A percentile compares a stretch with the other conserved stretches of the same genome.
Conservation (phyloP, 1,139 yeast species). For the Neolecta irregularis region DNA sequence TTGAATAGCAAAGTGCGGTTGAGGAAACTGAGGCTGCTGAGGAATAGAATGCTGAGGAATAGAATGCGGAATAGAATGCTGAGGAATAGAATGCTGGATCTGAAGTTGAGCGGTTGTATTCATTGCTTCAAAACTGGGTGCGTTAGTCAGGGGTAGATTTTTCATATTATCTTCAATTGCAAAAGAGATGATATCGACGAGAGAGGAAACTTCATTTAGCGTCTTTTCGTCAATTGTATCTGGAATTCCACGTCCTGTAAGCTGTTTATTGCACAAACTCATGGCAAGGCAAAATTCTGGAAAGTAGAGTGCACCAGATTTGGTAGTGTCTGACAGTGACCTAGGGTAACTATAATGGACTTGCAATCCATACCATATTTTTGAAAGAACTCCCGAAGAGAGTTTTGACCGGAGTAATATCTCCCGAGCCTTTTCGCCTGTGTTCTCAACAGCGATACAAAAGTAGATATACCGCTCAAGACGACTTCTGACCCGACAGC, state of each 20-base stretch:
- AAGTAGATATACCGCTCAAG: no score
- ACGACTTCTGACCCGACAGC: conserved; percentile 39
- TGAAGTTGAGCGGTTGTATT: conserved; percentile 19
- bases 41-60: conserved; percentile 6
- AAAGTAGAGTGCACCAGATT: conserved; percentile 68
- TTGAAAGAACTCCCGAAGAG: conserved; percentile 60
- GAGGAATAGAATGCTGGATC: conserved; percentile 9
- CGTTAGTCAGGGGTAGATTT: conserved; percentile 2
- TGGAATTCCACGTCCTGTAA: conserved; percentile 69
- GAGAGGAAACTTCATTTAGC: conserved; percentile 67
- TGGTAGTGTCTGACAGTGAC: conserved; percentile 61
- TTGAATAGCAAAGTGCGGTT: conserved; percentile 17
- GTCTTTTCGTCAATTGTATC: conserved; percentile 52
- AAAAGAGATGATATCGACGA: conserved; percentile 79
- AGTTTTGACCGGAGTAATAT: conserved; percentile 71
- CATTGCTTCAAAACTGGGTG: conserved; percentile 5
- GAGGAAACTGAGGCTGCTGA: conserved; percentile 16
- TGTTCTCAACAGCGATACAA: no score
- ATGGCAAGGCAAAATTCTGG: conserved; percentile 93
- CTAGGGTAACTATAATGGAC: neutral
- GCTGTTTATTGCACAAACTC: conserved; percentile 66
- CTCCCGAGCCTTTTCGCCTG: conserved; percentile 57
- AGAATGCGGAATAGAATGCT: no score
- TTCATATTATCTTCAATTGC: conserved; percentile 14
- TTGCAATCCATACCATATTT: conserved; percentile 54